A percentile compares a stretch with the other conserved stretches of the same genome.
Conservation (phyloP, 768 basidiomycete species). For the Candolleomyces aberdarensis region DNA sequence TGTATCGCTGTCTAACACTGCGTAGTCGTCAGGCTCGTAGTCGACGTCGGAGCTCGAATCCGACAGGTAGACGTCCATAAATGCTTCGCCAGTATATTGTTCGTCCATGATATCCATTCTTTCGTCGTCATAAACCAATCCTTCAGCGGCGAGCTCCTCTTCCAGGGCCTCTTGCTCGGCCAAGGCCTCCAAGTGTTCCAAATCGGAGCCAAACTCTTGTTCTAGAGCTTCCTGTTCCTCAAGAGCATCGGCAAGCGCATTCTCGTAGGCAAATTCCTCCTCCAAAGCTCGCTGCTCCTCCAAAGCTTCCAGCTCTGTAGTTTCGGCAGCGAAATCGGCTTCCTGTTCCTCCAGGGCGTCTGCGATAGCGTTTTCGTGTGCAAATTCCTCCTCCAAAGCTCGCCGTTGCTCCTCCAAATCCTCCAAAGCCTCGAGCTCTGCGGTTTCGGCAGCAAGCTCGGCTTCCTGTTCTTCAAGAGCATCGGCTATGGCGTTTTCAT, state of each 20-base stretch:
- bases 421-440: constrained; percentile 9
- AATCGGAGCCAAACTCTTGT: background rate
- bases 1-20: constrained; percentile 38
- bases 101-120: constrained; percentile 16
- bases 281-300: background rate
- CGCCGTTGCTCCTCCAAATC: constrained; percentile 6
- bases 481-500: background rate
- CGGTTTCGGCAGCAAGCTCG: constrained; percentile 16
- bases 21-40: constrained; percentile 2
- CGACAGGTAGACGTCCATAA: constrained; percentile 3
- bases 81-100: background rate
- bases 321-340: background rate
- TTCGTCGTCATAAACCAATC: constrained; percentile 14
- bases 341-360: background rate
- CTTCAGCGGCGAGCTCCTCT: background rate
- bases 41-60: constrained; percentile 7
- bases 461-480: background rate
- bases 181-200: background rate
- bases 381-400: background rate
- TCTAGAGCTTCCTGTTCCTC: background rate
- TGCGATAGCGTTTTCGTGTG: background rate
- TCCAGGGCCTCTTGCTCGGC: background rate
- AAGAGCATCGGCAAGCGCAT: background rate
- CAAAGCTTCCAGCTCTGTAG: background rate
- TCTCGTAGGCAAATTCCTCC: background rate